Evolutionary conservation across 1,284 basidiomycete genomes (phyloP).

Genomic region (Pyrrhoderma lamaoense): DNA sequence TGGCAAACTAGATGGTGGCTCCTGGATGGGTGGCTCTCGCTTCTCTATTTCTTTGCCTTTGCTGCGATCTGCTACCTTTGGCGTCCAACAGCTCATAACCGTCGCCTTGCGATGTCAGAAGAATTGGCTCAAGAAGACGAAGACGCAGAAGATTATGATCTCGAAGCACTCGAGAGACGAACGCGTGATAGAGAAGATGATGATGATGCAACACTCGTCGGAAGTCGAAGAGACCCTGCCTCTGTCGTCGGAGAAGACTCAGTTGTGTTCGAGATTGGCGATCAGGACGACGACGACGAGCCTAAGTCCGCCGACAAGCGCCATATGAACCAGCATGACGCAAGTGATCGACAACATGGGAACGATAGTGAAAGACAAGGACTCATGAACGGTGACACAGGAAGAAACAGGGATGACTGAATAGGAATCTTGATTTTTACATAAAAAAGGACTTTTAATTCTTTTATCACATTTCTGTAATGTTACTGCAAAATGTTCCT

Average conservation of each 20-base stretch:
- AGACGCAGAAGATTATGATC: slow-evolving; percentile 89
- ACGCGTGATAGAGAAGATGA: slow-evolving; percentile 41
- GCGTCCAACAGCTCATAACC: slow-evolving; percentile 89
- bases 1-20: slow-evolving; percentile 96
- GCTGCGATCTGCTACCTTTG: slow-evolving; percentile 83
- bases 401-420: slow-evolving; percentile 27
- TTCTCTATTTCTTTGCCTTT: slow-evolving; percentile 82
- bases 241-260: slow-evolving; percentile 51
- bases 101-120: slow-evolving; percentile 83
- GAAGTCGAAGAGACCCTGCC: slow-evolving; percentile 39
- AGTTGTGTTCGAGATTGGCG: slow-evolving; percentile 90
- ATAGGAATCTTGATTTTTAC: background rate
- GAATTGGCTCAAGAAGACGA: slow-evolving; percentile 84
- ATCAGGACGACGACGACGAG: slow-evolving; percentile 75
- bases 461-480: slow-evolving; percentile 4
- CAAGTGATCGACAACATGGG: slow-evolving; percentile 40
- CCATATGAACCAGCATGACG: slow-evolving; percentile 32
- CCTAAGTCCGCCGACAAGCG: slow-evolving; percentile 40
- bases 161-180: slow-evolving; percentile 62
- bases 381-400: slow-evolving; percentile 39
- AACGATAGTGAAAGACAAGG: slow-evolving; percentile 56
- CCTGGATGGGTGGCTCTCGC: slow-evolving; percentile 85
- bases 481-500: background rate
- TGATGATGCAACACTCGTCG: slow-evolving; percentile 65
- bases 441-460: slow-evolving; percentile 19